Evolutionary conservation across 2,329 filamentous ascomycete species (phyloP).

Genomic region (Penicillium sp.): DNA sequence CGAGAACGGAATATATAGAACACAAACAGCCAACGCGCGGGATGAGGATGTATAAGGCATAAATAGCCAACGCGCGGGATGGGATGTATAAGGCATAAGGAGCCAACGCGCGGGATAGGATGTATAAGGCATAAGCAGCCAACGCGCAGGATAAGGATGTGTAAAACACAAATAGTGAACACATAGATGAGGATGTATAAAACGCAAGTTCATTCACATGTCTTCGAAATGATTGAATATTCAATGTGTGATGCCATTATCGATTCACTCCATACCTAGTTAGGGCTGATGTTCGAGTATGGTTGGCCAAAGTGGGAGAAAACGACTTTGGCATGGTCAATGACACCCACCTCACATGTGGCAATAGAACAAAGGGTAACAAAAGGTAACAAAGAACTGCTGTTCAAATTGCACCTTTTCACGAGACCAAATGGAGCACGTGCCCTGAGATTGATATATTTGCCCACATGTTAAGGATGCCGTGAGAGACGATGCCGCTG

Average conservation of each 20-base stretch:
- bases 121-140: too few species aligned
- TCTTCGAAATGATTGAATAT: background rate
- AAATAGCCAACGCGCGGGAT: too few species aligned
- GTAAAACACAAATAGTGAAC: too few species aligned
- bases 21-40: too few species aligned
- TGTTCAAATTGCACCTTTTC: background rate
- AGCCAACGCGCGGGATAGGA: too few species aligned
- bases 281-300: background rate
- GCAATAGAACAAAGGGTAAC: background rate
- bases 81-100: too few species aligned
- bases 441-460: background rate
- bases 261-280: too few species aligned
- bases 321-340: background rate
- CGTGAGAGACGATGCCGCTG: constrained; percentile 6
- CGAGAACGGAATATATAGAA: too few species aligned
- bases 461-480: background rate
- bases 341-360: background rate
- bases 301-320: background rate
- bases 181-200: too few species aligned
- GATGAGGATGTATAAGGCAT: too few species aligned
- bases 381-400: background rate
- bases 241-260: background rate
- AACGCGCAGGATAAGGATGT: too few species aligned
- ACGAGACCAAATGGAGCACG: background rate
- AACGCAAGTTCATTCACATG: too few species aligned